Base-by-base conservation (phyloP, 352 stramenopile species). In the Halophytophthora batemanensis region DNA sequence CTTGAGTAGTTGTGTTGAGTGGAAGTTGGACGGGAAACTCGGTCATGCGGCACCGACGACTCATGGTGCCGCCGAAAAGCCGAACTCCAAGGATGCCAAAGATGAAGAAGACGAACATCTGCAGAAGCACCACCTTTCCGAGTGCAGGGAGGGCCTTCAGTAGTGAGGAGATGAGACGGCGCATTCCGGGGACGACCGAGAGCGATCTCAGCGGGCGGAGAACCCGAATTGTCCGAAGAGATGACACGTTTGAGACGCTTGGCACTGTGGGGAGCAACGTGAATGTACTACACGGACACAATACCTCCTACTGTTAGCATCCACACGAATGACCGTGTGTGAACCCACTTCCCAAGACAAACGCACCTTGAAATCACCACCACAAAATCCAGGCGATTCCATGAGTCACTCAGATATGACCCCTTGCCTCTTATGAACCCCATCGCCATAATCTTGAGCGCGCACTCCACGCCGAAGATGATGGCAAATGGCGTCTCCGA, bases 311-410 rank as follows among this genome's bases (percentile, higher is more conserved):
- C 25, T 31, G 25, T 31, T 31, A 31, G 8, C 25, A 31, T 31
- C 8, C 25, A 31, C 8, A 31, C 41, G 5, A 28, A 18, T n/a
- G n/a, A 34, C 11, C 22, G 50, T 31, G 11, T 31, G 25, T 12
- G 29, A 35, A 6, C 13, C 44, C 19, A 25, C 50, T 19, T 23
- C 8, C 7, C 22, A 36, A 6, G n/a, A 18, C 22, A 31, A 31
- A 3, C 8, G 10, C 64, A 96, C 76, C 81, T 92, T 18, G 85
- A 83, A 13, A 93, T 36, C 42, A 98, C 91, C 28, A 97, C 88
- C 21, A 95, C 65, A 58, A 98, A 98, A 53, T 98, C 92, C 21
- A 98, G 70, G 18, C 90, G 57, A 39, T 98, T 98, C 91, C 90
- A 98, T 3, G 66, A 64, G 59, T 98, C 87, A 2, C 74, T 62